Evolutionary conservation across 1,139 yeast species (phyloP).

Genomic region (Nakaseomyces delphensis): DNA sequence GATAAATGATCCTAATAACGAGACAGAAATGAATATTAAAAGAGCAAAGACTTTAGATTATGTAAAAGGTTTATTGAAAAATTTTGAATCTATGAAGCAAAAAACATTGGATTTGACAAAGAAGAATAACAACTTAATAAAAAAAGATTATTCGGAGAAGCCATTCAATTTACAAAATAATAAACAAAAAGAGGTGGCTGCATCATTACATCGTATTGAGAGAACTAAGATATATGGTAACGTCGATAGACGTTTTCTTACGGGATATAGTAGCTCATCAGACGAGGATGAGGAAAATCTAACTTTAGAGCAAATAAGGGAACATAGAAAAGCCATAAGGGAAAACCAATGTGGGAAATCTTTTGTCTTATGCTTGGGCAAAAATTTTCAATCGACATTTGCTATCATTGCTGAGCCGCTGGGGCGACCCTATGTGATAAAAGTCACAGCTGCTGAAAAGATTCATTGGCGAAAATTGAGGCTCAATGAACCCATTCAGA

Average conservation of each 20-base stretch:
- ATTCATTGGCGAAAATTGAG: slow-evolving; percentile 14
- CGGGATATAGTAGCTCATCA: slow-evolving; percentile 26
- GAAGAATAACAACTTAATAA: slow-evolving; percentile 9
- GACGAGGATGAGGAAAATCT: slow-evolving; percentile 28
- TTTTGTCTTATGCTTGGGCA: slow-evolving; percentile 16
- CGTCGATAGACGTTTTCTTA: slow-evolving; percentile 18
- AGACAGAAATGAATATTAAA: slow-evolving; percentile 43
- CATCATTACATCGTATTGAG: neutral
- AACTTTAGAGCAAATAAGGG: slow-evolving; percentile 14
- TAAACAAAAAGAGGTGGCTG: slow-evolving; percentile 8
- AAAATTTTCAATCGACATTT: slow-evolving; percentile 12
- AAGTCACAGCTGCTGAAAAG: slow-evolving; percentile 18
- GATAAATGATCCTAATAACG: slow-evolving; percentile 41
- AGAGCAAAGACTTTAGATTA: slow-evolving; percentile 44
- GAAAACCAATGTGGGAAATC: slow-evolving; percentile 22
- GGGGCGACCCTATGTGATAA: slow-evolving; percentile 23
- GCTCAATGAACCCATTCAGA: neutral
- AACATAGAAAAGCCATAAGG: slow-evolving; percentile 14
- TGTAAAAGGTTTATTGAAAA: slow-evolving; percentile 40
- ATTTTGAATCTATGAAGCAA: slow-evolving; percentile 39
- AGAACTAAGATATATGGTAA: slow-evolving; percentile 11
- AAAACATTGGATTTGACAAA: slow-evolving; percentile 15
- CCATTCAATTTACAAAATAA: slow-evolving; percentile 13
- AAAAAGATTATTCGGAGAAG: slow-evolving; percentile 8
- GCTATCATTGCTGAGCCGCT: slow-evolving; percentile 29